These are phyloP conservation scores for Fraxinus albicans DNA, from an alignment of 305 asterid genomes.

Conservation along the genomic window DNA sequence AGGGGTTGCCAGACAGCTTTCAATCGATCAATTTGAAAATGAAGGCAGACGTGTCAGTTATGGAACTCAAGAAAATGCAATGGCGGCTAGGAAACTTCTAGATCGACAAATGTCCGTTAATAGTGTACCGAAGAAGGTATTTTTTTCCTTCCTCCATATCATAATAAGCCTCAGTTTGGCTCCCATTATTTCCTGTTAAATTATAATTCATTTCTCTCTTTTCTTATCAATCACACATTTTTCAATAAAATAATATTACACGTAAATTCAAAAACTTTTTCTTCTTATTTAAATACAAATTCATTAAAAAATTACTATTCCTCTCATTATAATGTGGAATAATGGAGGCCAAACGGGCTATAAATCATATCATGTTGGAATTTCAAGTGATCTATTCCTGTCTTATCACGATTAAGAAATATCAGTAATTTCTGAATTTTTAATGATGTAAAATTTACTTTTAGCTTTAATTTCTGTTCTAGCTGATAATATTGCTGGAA, in stretches of 20 bases:
- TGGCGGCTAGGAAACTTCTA: constrained; percentile 94
- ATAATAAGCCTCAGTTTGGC: neutral
- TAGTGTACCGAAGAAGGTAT: constrained; percentile 96
- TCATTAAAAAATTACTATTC: neutral
- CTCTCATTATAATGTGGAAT: neutral
- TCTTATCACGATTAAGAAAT: constrained; percentile 5
- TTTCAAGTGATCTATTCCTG: constrained; percentile 2
- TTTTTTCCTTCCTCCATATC: neutral
- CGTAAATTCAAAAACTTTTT: neutral
- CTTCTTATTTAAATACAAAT: no score
- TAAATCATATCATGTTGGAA: neutral
- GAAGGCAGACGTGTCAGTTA: constrained; percentile 99
- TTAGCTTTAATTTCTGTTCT: constrained; percentile 11
- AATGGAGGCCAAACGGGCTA: neutral
- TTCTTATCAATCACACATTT: neutral
- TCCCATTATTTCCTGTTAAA: neutral
- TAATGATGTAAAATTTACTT: neutral
- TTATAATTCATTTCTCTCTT: neutral
- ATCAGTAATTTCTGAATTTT: neutral
- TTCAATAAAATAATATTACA: neutral
- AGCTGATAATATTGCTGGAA: neutral
- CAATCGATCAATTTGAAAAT: constrained; percentile 97
- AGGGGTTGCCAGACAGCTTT: constrained; percentile 99
- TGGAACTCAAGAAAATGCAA: constrained; percentile 98
- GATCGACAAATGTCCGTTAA: constrained; percentile 96